Evolutionary conservation across 1,139 yeast genomes (phyloP), one percentile per base, ranked within the genome.

Genomic region (Geotrichum klebahnii): DNA sequence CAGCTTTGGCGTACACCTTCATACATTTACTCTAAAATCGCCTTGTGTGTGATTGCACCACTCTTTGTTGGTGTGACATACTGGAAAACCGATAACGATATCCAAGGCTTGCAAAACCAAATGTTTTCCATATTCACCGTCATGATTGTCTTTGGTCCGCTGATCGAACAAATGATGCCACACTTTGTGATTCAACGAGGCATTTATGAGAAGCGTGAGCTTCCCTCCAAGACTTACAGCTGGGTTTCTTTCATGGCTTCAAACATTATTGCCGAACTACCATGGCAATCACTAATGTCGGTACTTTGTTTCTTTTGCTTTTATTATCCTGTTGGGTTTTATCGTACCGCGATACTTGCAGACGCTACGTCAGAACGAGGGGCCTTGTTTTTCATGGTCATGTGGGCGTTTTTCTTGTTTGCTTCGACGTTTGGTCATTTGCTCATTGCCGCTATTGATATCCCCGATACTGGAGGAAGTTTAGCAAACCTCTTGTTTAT

Each of bases 181-280:
- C 72, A 77, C 51, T 86, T 75, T 63, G 82, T 82, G 44, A 67
- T 70, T 44, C 95, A 84, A 67, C 80, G 96, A 68, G 81, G 80
- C 59, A 71, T 89, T 44, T 89, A 86, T 64, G 96, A 87, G 65
- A 90, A 82, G 12, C 80, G 96, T 65, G 97, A 89, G 67, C 79
- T 95, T 37, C 96, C 96, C 8, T 82, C 79, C 55, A 79, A 72
- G 70, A 81, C 72, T 38, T 85, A 73, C 57, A 71, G 79, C 2
- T 80, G 95, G 94, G 58, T 73, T 67, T 74, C 80, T 52, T 72
- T 76, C 67, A 68, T 87, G 56, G 58, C 74, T 29, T 79, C 86
- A 19, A 90, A 86, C 67, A 72, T 86, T 42, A 67, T 81, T 17
- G 81, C 78, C 32, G 96, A 88, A 64, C 65, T 85, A 33, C 95